These are phyloP conservation scores for Candida namnaoensis DNA, from an alignment of 805 yeast species.

Conservation along the genomic window DNA sequence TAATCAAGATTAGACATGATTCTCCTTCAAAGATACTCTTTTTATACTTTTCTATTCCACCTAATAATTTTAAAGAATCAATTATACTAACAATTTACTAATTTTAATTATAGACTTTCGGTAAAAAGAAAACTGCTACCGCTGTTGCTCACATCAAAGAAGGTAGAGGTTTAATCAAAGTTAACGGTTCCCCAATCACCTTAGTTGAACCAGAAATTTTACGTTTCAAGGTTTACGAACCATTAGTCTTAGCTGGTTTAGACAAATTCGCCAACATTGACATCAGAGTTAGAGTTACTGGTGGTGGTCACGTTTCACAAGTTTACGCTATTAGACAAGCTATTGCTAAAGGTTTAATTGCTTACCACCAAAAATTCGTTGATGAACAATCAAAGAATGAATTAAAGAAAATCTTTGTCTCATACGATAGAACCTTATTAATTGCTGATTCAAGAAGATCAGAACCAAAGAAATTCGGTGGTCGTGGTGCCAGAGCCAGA, in stretches of 20 bases:
- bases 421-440: slow-evolving; percentile 99
- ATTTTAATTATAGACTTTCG: slow-evolving; percentile 70
- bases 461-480: slow-evolving; percentile 99
- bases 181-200: slow-evolving; percentile 98
- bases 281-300: slow-evolving; percentile 98
- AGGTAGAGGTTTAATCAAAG: slow-evolving; percentile 99
- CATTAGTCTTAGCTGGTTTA: slow-evolving; percentile 94
- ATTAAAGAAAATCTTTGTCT: slow-evolving; percentile 93
- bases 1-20: too few species aligned
- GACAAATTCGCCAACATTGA: slow-evolving; percentile 98
- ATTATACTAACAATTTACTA: slow-evolving; percentile 16
- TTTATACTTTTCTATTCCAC: too few species aligned
- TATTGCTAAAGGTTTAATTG: slow-evolving; percentile 98
- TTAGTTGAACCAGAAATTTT: slow-evolving; percentile 98
- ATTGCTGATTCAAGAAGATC: slow-evolving; percentile 99
- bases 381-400: slow-evolving; percentile 99
- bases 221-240: slow-evolving; percentile 99
- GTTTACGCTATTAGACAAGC: slow-evolving; percentile 99
- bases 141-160: slow-evolving; percentile 99
- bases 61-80: too few species aligned
- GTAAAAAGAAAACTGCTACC: slow-evolving; percentile 99
- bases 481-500: slow-evolving; percentile 99
- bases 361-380: slow-evolving; percentile 98
- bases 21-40: too few species aligned
- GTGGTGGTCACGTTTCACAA: slow-evolving; percentile 99